phyloP scores from a whole-genome alignment of 176 grass and related monocot species.

The Miscanthus lutarioriparius region DNA sequence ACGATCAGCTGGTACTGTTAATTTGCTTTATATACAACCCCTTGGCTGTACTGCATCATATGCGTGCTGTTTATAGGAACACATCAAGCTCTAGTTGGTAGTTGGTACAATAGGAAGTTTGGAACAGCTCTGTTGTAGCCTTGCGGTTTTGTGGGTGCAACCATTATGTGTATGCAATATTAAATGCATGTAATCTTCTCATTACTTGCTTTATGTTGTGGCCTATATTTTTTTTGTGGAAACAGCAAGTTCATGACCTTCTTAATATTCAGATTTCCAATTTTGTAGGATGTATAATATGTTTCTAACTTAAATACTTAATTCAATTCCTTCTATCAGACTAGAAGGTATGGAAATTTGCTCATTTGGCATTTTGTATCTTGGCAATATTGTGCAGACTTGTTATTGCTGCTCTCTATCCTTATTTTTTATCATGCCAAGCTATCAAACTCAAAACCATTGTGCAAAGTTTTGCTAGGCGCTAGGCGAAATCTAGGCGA shows the following conservation, averaged over 20 bases:
- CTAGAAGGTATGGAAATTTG: neutral
- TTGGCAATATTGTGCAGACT: neutral
- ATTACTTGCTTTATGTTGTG: slow-evolving; percentile 22
- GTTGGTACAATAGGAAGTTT: slow-evolving; percentile 2
- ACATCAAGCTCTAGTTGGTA: neutral
- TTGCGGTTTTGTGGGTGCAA: slow-evolving; percentile 9
- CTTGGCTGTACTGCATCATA: neutral
- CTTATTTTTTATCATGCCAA: slow-evolving; percentile 6
- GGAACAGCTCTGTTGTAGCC: neutral
- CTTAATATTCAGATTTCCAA: neutral
- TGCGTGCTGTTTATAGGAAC: neutral
- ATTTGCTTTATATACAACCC: neutral
- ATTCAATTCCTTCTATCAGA: neutral
- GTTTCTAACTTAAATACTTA: slow-evolving; percentile 16
- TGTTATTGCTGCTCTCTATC: no score
- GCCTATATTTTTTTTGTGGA: neutral
- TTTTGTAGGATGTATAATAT: slow-evolving; percentile 9
- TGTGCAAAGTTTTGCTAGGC: no score
- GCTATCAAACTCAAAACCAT: neutral
- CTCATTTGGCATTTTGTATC: slow-evolving; percentile 7
- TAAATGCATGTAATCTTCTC: neutral
- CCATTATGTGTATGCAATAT: neutral
- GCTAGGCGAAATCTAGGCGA: no score
- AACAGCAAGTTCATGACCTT: neutral
- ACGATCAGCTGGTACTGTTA: slow-evolving; percentile 4